Evolutionary conservation across 1,284 basidiomycete species (phyloP).

Genomic region (Austropuccinia psidii): DNA sequence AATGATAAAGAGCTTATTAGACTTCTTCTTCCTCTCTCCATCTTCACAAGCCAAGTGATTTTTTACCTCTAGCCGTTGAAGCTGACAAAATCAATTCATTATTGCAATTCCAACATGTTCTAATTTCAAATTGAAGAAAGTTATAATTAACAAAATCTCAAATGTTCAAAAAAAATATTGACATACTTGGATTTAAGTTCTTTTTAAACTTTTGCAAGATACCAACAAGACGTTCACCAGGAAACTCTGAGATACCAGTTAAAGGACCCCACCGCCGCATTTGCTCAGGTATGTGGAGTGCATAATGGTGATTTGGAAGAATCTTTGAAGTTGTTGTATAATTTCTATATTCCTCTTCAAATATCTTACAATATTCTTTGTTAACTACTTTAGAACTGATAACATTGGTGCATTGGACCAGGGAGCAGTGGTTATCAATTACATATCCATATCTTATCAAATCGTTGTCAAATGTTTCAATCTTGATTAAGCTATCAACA

Average conservation of each 20-base stretch:
- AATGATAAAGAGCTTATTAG: too few species aligned
- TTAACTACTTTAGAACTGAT: slow-evolving; percentile 12
- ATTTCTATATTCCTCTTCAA: slow-evolving; percentile 2
- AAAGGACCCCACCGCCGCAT: slow-evolving; percentile 37
- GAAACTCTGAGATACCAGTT: slow-evolving; percentile 36
- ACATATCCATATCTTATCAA: not conserved
- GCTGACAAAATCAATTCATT: slow-evolving; percentile 1
- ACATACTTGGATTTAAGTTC: too few species aligned
- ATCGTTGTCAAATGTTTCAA: not conserved
- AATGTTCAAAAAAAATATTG: too few species aligned
- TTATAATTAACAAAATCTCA: too few species aligned
- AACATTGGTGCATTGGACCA: slow-evolving; percentile 37
- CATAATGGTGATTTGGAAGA: slow-evolving; percentile 38
- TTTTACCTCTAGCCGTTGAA: not conserved
- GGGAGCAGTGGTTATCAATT: slow-evolving; percentile 27
- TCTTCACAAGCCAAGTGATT: not conserved
- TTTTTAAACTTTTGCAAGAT: slow-evolving; percentile 36
- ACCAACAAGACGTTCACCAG: slow-evolving; percentile 34
- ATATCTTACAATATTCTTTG: slow-evolving; percentile 8
- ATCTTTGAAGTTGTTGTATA: slow-evolving; percentile 28
- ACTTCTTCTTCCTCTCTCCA: not conserved
- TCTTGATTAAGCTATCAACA: slow-evolving; percentile 3
- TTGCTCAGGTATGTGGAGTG: slow-evolving; percentile 35
- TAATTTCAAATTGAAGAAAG: too few species aligned
- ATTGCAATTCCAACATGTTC: not conserved